phyloP scores from a whole-genome alignment of 352 stramenopile genomes.

The Globisporangium megalacanthum region DNA sequence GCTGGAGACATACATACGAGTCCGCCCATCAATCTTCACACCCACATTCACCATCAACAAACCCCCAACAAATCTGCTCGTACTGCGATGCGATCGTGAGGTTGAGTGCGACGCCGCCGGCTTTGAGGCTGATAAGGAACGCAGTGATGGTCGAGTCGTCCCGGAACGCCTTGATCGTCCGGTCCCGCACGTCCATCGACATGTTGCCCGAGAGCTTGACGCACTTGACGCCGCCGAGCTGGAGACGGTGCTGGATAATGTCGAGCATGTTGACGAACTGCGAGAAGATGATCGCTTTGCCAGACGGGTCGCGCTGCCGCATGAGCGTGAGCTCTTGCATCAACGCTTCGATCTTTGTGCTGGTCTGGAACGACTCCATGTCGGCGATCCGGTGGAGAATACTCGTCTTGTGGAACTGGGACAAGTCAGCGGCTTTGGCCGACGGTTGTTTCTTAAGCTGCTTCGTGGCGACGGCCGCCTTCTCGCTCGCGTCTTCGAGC shows the following conservation, averaged over 20 bases:
- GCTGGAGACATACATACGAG: conserved; percentile 17
- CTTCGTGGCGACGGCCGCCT: neutral
- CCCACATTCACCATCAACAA: neutral
- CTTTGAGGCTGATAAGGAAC: conserved; percentile 98
- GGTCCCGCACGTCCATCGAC: conserved; percentile 81
- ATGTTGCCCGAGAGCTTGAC: conserved; percentile 92
- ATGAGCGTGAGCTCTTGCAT: conserved; percentile 96
- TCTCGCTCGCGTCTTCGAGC: conserved; percentile 7
- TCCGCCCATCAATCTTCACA: no score
- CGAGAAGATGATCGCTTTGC: conserved; percentile 99
- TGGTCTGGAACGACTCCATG: conserved; percentile 76
- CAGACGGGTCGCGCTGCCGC: conserved; percentile 87
- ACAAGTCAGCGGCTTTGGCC: conserved; percentile 31
- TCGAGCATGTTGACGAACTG: conserved; percentile 99
- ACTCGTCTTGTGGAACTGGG: conserved; percentile 65
- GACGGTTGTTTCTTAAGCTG: conserved; percentile 3
- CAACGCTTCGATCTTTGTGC: conserved; percentile 98
- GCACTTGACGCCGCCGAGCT: conserved; percentile 82
- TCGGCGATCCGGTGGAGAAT: conserved; percentile 63
- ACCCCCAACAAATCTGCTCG: conserved; percentile 13
- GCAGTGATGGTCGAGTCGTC: conserved; percentile 92
- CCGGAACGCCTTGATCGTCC: conserved; percentile 72
- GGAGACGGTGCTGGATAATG: conserved; percentile 95
- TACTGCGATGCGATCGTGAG: conserved; percentile 96
- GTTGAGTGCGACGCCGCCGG: conserved; percentile 98